A percentile compares a stretch with the other conserved stretches of the same genome.
These are phyloP conservation scores for Claviceps maximensis DNA, from an alignment of 2,329 filamentous ascomycete species.

Conservation along the genomic window DNA sequence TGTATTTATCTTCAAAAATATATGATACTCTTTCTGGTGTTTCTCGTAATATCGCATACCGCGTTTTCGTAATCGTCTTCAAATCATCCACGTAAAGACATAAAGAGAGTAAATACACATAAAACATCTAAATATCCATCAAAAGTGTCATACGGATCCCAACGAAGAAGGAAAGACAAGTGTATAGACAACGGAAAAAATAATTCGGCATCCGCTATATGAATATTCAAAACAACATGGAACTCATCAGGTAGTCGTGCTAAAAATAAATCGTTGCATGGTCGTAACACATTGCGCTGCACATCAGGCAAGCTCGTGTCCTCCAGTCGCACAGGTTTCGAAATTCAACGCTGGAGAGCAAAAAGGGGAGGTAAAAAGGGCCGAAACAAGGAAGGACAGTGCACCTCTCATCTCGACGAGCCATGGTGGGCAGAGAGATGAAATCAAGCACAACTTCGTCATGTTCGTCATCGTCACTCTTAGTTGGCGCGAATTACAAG, in stretches of 20 bases:
- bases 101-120: conserved; percentile 16
- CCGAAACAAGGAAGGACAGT: conserved; percentile 13
- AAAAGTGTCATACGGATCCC: neutral
- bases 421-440: neutral
- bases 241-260: conserved; percentile 21
- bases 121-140: conserved; percentile 1
- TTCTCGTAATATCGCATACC: conserved; percentile 4
- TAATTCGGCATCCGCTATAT: neutral
- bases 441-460: neutral
- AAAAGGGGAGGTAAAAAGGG: conserved; percentile 16
- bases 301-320: conserved; percentile 18
- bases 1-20: conserved; percentile 6
- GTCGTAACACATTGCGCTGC: conserved; percentile 18
- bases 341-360: no score
- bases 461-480: neutral
- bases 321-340: conserved; percentile 16
- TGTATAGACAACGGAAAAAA: neutral
- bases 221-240: conserved; percentile 1
- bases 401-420: neutral
- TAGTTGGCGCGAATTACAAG: conserved; percentile 89
- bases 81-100: conserved; percentile 1
- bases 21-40: conserved; percentile 7
- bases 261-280: conserved; percentile 12
- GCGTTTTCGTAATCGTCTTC: neutral
- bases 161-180: neutral